Base-by-base conservation (phyloP, 768 basidiomycete species). In the Phallus indusiatus region DNA sequence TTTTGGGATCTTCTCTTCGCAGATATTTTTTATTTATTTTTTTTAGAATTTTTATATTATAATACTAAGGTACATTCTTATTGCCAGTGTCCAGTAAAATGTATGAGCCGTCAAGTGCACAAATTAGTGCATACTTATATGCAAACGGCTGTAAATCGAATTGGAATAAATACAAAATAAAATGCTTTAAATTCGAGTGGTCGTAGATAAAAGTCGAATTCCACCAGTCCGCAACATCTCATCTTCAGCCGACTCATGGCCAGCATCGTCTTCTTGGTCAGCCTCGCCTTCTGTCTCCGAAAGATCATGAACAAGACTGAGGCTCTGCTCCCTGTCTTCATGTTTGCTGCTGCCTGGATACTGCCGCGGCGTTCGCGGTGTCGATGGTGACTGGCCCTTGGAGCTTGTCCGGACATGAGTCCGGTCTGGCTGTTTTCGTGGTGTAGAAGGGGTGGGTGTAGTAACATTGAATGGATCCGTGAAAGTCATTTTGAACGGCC, bases 281-380 rank as follows among this genome's bases (percentile, higher is more conserved):
- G 12, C 9, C 2, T 42, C 42, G 4, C 42, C 42, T 42, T 42
- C 42, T 14, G 42, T 12, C n/a, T 42, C 42, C 3, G 34, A 20
- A 33, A 48, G 11, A 22, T 56, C 55, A 21, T 53, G 24, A 33
- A 59, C 57, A 48, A 59, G 46, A 35, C 57, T 59, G 54, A 78
- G 67, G 56, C 81, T 82, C 71, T 87, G 85, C 58, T 86, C 85
- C 53, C 68, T 67, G 55, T 87, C 85, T 64, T 82, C 81, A 2
- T 76, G 75, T 0, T 74, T 76, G 22, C 65, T 69, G n/a, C 24
- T 18, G 28, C 21, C 52, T 5, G 73, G 74, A 46, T 75, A 75
- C 34, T 52, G 53, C 42, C 65, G n/a, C 75, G 77, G 55, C 73
- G 75, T 4, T 79, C 79, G 60, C 83, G 82, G 47, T 71, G 72